Evolutionary conservation across 2,329 filamentous ascomycete species (phyloP).

Genomic region (Fusarium irregulare): DNA sequence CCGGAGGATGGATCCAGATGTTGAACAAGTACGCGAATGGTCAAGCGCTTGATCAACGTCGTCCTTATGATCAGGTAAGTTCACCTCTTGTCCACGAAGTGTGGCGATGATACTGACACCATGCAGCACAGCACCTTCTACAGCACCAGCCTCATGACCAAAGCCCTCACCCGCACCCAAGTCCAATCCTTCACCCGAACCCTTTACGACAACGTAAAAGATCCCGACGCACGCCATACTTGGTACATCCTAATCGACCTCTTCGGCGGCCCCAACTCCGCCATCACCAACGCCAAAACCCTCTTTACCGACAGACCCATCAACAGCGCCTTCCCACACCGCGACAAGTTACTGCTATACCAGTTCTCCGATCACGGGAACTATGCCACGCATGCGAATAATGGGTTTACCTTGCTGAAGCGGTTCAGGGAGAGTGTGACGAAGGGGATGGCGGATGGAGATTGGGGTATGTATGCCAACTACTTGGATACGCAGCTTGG

Average conservation of each 20-base stretch:
- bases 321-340: conserved; percentile 54
- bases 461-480: conserved; percentile 57
- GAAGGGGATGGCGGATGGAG: conserved; percentile 38
- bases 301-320: conserved; percentile 16
- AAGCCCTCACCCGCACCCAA: conserved; percentile 39
- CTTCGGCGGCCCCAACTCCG: conserved; percentile 52
- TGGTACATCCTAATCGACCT: conserved; percentile 47
- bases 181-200: conserved; percentile 38
- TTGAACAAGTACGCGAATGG: conserved; percentile 39
- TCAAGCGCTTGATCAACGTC: conserved; percentile 39
- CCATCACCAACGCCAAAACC: conserved; percentile 44
- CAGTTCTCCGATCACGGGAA: conserved; percentile 59
- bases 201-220: conserved; percentile 34
- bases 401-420: conserved; percentile 51
- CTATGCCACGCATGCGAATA: conserved; percentile 46
- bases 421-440: conserved; percentile 52
- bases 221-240: conserved; percentile 20
- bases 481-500: conserved; percentile 54
- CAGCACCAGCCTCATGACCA: conserved; percentile 47
- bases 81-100: fast-evolving
- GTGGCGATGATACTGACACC: background rate
- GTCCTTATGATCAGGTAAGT: conserved; percentile 41
- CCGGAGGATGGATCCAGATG: conserved; percentile 45
- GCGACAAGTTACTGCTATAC: conserved; percentile 61
- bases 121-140: conserved; percentile 48